Percentiles rank a stretch among this genome's conserved stretches.
Conservation (phyloP, 2,329 filamentous ascomycete genomes). For the Exophiala phaeomuriformis region DNA sequence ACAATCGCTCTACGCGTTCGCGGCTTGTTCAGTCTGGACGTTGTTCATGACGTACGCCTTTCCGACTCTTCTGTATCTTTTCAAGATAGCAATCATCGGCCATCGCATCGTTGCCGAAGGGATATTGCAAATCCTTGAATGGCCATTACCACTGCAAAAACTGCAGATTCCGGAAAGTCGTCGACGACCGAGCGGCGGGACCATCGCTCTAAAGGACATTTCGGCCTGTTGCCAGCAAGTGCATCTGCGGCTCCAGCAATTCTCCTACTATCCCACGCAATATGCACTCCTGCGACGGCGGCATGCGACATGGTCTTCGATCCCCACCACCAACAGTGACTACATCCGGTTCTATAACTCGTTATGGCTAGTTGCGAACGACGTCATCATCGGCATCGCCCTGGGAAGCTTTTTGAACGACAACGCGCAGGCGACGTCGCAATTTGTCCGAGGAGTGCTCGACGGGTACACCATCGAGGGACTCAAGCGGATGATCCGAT, state of each 20-base stretch:
- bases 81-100: conserved; percentile 69
- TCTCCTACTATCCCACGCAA: conserved; percentile 98
- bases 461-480: conserved; percentile 80
- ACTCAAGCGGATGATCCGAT: conserved; percentile 78
- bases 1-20: conserved; percentile 53
- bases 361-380: conserved; percentile 95
- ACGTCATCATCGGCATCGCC: conserved; percentile 96
- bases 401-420: conserved; percentile 95
- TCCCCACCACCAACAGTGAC: conserved; percentile 90
- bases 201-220: conserved; percentile 87
- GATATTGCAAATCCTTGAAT: conserved; percentile 73
- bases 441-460: conserved; percentile 68
- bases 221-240: conserved; percentile 96
- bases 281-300: conserved; percentile 84
- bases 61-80: conserved; percentile 63
- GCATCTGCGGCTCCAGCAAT: conserved; percentile 93
- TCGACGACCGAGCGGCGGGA: conserved; percentile 49
- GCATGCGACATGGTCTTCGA: conserved; percentile 89
- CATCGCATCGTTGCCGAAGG: conserved; percentile 76
- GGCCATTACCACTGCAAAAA: conserved; percentile 45
- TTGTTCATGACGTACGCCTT: conserved; percentile 68
- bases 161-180: conserved; percentile 18
- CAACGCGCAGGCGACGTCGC: conserved; percentile 76
- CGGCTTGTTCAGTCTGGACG: conserved; percentile 48
- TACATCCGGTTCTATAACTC: conserved; percentile 99